Base-by-base conservation (phyloP, 345 rosid species). In the Camelina laxa region DNA sequence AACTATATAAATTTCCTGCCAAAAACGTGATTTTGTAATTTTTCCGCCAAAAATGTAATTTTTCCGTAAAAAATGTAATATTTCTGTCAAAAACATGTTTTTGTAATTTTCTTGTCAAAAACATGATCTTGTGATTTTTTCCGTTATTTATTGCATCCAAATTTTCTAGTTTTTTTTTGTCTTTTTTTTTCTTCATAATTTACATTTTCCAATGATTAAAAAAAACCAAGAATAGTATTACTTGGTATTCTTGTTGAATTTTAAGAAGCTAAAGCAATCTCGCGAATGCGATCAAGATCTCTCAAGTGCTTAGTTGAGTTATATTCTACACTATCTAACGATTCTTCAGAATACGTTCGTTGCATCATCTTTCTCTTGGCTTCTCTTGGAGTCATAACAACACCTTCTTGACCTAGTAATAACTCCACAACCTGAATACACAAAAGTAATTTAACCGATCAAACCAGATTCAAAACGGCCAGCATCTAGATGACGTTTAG, bases 321-420 rank as follows among this genome's bases (percentile, higher is more conserved):
- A 81, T 91, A 91, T 45, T 93, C 97, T 74, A 86, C 88, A 0
- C 64, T 84, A 11, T 94, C 95, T 27, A 85, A 63, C 41, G 69
- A 68, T 69, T 90, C 97, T 68, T 89, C 90, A 0, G 96, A 90
- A 81, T 82, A 91, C 10, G 91, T 91, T 76, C 97, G 80, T 42
- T 81, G 89, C 41, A 82, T 60, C 41, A 80, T 42, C 4, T 15
- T 73, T 69, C 53, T 84, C 22, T 61, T 78, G 44, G 62, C 42
- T 61, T 79, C 80, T 70, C 79, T 77, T 2, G 76, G 77, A 75
- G 70, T 48, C 41, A 80, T 59, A 1, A 57, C 69, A 1, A 47
- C 71, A 66, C 72, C 73, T 36, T 85, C 82, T 38, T 89, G 82
- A 3, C 97, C 97, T 86, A 80, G 61, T 60, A 94, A 84, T 65